These are phyloP conservation scores for Pilaira anomala DNA, from an alignment of 192 early-diverging fungal genomes.

Conservation along the genomic window DNA sequence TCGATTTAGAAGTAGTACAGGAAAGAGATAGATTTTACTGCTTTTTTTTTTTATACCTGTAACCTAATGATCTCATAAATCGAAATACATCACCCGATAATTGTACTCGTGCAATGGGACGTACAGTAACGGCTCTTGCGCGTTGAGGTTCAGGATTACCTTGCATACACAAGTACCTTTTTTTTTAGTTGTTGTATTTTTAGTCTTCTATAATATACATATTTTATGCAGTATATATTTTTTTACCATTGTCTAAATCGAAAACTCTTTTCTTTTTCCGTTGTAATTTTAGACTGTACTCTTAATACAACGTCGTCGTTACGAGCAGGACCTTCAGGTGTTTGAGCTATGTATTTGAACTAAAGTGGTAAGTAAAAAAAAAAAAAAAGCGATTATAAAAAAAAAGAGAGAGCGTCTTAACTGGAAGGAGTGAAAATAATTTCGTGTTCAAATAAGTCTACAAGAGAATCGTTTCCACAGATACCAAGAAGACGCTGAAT, in stretches of 20 bases:
- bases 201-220: neutral
- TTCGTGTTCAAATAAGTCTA: constrained; percentile 64
- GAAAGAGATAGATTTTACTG: neutral
- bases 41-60: constrained; percentile 46
- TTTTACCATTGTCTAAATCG: constrained; percentile 41
- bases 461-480: constrained; percentile 56
- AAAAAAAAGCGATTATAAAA: constrained; percentile 1
- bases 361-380: neutral
- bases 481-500: constrained; percentile 65
- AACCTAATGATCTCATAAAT: constrained; percentile 70
- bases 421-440: constrained; percentile 63
- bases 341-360: constrained; percentile 45
- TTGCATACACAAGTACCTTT: constrained; percentile 59
- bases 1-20: neutral
- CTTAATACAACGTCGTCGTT: constrained; percentile 73
- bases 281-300: constrained; percentile 50
- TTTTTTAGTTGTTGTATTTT: too few relatives aligned
- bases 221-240: neutral
- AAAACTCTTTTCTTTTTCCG: constrained; percentile 40
- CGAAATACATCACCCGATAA: constrained; percentile 64
- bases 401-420: constrained; percentile 18
- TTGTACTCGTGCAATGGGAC: constrained; percentile 61
- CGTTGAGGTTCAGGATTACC: constrained; percentile 73
- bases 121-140: constrained; percentile 54
- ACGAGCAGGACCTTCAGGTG: constrained; percentile 63